A percentile compares a stretch with the other conserved stretches of the same genome.
Evolutionary conservation across 805 yeast genomes (phyloP).

Genomic region (Scheffersomyces spartinae): DNA sequence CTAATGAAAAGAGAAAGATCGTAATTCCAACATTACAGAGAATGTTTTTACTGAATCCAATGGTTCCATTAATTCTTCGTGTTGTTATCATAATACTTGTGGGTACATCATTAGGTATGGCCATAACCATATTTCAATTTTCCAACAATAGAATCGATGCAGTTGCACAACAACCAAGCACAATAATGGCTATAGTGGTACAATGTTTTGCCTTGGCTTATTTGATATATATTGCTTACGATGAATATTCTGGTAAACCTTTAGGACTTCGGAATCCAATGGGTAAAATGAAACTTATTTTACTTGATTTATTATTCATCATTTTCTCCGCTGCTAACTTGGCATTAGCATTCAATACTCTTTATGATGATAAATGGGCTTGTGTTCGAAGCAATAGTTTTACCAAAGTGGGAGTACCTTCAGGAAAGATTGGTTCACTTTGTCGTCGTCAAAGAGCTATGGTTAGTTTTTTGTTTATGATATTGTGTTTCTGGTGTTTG

Average conservation of each 20-base stretch:
- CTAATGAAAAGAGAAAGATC: constrained; percentile 46
- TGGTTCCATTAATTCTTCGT: constrained; percentile 70
- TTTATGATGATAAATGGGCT: constrained; percentile 77
- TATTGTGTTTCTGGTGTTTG: constrained; percentile 70
- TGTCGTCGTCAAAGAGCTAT: constrained; percentile 73
- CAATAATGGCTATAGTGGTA: constrained; percentile 85
- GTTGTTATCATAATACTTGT: constrained; percentile 36
- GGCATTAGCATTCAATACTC: constrained; percentile 73
- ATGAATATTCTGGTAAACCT: constrained; percentile 88
- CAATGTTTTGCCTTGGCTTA: constrained; percentile 71
- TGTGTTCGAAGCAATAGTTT: constrained; percentile 36
- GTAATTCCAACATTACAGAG: constrained; percentile 52
- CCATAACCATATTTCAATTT: constrained; percentile 42
- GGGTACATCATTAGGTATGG: constrained; percentile 59
- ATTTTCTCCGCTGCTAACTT: constrained; percentile 83
- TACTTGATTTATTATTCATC: constrained; percentile 77
- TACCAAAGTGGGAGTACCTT: constrained; percentile 13
- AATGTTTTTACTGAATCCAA: constrained; percentile 61
- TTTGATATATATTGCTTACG: constrained; percentile 71
- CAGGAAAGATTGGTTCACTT: constrained; percentile 37
- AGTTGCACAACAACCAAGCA: constrained; percentile 71
- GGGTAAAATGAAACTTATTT: constrained; percentile 69
- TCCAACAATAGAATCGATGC: constrained; percentile 23
- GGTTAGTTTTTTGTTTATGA: constrained; percentile 67
- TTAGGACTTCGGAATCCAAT: constrained; percentile 79